Percentiles rank a stretch among this genome's conserved stretches.
phyloP scores from a whole-genome alignment of 2,329 filamentous ascomycete species.

The Taxawa tesnikishii region DNA sequence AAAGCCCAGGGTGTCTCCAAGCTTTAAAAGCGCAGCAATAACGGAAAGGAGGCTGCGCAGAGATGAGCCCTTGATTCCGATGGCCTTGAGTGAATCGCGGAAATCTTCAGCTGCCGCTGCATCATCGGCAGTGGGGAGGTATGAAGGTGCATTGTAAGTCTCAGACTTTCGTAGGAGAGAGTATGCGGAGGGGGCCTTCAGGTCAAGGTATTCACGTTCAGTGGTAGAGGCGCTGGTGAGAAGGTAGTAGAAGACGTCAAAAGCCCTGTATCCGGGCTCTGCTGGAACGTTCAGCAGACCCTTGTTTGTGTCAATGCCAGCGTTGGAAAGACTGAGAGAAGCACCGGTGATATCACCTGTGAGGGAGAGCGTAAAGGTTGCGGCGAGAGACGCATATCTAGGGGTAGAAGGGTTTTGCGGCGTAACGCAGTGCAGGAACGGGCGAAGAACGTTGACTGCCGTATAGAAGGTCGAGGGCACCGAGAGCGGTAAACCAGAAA shows the following conservation, averaged over 20 bases:
- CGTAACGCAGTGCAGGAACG: slow-evolving; percentile 79
- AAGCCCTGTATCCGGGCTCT: slow-evolving; percentile 75
- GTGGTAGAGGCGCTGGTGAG: slow-evolving; percentile 84
- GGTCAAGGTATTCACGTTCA: slow-evolving; percentile 75
- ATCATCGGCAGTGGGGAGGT: slow-evolving; percentile 86
- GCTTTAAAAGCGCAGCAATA: slow-evolving; percentile 74
- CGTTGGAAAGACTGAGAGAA: slow-evolving; percentile 66
- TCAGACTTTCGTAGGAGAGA: slow-evolving; percentile 67
- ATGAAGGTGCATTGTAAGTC: slow-evolving; percentile 76
- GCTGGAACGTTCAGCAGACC: slow-evolving; percentile 72
- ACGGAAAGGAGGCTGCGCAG: slow-evolving; percentile 76
- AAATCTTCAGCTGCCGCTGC: slow-evolving; percentile 89
- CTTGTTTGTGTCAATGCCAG: slow-evolving; percentile 71
- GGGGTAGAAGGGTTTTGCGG: slow-evolving; percentile 78
- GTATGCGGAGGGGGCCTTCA: slow-evolving; percentile 68
- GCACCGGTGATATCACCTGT: slow-evolving; percentile 66
- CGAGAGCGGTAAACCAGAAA: slow-evolving; percentile 66
- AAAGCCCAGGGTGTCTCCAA: slow-evolving; percentile 83
- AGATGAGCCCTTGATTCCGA: slow-evolving; percentile 81
- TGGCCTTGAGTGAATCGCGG: slow-evolving; percentile 70
- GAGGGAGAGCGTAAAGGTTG: slow-evolving; percentile 71
- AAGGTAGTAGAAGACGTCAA: slow-evolving; percentile 96
- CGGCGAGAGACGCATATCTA: slow-evolving; percentile 67
- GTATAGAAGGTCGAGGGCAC: slow-evolving; percentile 66
- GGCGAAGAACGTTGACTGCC: slow-evolving; percentile 67